Base-by-base conservation (phyloP, 352 stramenopile genomes). In the Phytophthora megakarya region DNA sequence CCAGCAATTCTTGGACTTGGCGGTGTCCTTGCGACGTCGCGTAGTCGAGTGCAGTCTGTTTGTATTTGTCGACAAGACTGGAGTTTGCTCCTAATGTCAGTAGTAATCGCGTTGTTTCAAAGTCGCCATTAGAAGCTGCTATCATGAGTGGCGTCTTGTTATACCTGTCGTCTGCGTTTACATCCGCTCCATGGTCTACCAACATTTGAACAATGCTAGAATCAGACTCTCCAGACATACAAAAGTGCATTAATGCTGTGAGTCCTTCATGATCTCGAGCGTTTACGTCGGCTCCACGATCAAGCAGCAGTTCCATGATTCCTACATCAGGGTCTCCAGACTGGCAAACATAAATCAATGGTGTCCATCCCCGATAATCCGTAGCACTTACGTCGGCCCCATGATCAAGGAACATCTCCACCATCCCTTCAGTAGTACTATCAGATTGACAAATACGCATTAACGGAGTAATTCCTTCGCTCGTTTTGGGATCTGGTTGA, bases 401-500 rank as follows among this genome's bases (percentile, higher is more conserved):
- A n/a, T 51, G 44, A 25, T 51, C 44, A 38, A 51, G 26, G 5
- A 51, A 51, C 15, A 39, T 7, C 8, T 51, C 2, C 25, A 51
- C 26, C 19, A 18, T 18, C 8, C 35, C 26, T 23, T 51, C 44
- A 21, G 37, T n/a, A 28, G 44, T 25, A 21, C 38, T 51, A 35
- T 51, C 44, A 21, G 44, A 39, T 9, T n/a, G 44, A n/a, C 44
- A 51, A 22, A 51, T 51, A n/a, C 44, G 22, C 44, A 51, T 38
- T 11, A 51, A 28, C 22, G 44, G 25, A 11, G 44, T 35, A 16
- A 13, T 38, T n/a, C 44, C 44, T 37, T n/a, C 16, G 16, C 25
- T 28, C 7, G 44, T 51, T 25, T 25, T 37, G 25, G 25, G 22
- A 38, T 51, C 25, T 7, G 25, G 44, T 9, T 38, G 25, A 19